Evolutionary conservation across 495 filamentous ascomycete genomes (phyloP).

Genomic region (Elaphomyces granulatus): DNA sequence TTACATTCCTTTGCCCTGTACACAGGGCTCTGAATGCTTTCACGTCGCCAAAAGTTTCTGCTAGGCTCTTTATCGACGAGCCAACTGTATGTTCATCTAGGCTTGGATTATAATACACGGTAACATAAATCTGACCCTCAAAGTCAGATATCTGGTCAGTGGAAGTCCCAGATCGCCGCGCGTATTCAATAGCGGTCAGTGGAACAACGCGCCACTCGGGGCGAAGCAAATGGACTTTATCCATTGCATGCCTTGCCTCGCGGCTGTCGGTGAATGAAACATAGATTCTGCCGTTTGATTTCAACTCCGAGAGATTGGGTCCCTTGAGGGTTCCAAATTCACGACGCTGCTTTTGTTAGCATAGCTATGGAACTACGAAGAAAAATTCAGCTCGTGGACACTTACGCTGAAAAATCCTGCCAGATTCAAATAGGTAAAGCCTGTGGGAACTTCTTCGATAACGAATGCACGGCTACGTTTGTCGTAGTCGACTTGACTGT

Average conservation of each 20-base stretch:
- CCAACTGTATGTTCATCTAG: slow-evolving; percentile 12
- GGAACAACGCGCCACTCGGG: slow-evolving; percentile 38
- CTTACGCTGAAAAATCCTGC: slow-evolving; percentile 23
- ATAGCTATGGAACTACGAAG: background rate
- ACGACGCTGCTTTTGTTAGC: slow-evolving; percentile 16
- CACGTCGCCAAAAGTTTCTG: slow-evolving; percentile 40
- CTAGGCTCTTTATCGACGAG: slow-evolving; percentile 27
- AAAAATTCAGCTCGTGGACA: background rate
- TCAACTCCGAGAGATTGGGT: slow-evolving; percentile 17
- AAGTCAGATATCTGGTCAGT: slow-evolving; percentile 23
- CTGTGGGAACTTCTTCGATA: slow-evolving; percentile 18
- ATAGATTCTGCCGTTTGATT: slow-evolving; percentile 31
- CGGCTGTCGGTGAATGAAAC: slow-evolving; percentile 43
- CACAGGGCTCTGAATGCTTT: slow-evolving; percentile 30
- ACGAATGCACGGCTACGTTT: slow-evolving; percentile 18
- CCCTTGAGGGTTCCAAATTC: slow-evolving; percentile 22
- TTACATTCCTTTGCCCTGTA: slow-evolving; percentile 17
- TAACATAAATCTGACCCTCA: slow-evolving; percentile 21
- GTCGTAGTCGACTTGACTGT: too few relatives aligned
- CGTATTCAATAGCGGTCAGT: slow-evolving; percentile 28
- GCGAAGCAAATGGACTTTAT: slow-evolving; percentile 26
- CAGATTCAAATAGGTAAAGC: slow-evolving; percentile 17
- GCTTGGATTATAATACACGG: slow-evolving; percentile 14
- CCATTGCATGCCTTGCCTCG: slow-evolving; percentile 36
- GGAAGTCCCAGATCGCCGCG: slow-evolving; percentile 14